Conservation (phyloP, 805 yeast species). For the Pichia phayaonensis region DNA sequence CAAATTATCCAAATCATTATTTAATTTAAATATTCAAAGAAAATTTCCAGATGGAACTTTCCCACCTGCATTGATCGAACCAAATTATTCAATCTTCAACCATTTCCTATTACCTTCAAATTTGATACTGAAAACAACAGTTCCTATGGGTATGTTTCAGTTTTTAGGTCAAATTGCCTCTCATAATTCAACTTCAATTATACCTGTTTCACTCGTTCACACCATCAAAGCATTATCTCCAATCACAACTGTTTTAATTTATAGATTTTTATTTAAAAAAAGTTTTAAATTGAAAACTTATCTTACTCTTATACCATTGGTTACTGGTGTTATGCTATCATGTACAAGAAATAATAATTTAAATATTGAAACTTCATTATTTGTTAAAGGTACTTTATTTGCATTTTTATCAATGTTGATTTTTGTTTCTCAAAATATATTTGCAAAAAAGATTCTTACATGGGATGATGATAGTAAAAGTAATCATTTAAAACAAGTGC, state of each 20-base stretch:
- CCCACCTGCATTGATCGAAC: conserved; percentile 31
- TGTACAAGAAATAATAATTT: conserved; percentile 41
- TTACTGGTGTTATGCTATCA: conserved; percentile 78
- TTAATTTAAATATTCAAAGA: conserved; percentile 15
- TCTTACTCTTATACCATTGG: conserved; percentile 68
- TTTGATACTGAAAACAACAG: conserved; percentile 52
- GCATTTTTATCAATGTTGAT: conserved; percentile 54
- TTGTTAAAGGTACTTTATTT: conserved; percentile 37
- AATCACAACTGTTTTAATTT: conserved; percentile 74
- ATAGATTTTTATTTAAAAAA: conserved; percentile 51
- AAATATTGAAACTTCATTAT: conserved; percentile 19
- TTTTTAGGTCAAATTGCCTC: conserved; percentile 86
- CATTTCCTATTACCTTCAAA: conserved; percentile 48
- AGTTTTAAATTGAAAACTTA: conserved; percentile 62
- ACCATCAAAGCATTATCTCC: conserved; percentile 92
- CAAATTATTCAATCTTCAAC: conserved; percentile 23
- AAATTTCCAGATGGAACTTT: conserved; percentile 44
- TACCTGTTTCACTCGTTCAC: conserved; percentile 93
- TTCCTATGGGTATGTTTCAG: conserved; percentile 94
- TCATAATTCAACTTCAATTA: conserved; percentile 84
- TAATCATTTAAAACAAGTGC: conserved; percentile 1
- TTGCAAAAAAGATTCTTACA: conserved; percentile 68
- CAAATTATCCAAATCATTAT: conserved; percentile 4
- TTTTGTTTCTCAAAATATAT: conserved; percentile 71
- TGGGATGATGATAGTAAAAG: conserved; percentile 25